Base-by-base conservation (phyloP, 495 filamentous ascomycete genomes). In the Penicillium ochrochloron region DNA sequence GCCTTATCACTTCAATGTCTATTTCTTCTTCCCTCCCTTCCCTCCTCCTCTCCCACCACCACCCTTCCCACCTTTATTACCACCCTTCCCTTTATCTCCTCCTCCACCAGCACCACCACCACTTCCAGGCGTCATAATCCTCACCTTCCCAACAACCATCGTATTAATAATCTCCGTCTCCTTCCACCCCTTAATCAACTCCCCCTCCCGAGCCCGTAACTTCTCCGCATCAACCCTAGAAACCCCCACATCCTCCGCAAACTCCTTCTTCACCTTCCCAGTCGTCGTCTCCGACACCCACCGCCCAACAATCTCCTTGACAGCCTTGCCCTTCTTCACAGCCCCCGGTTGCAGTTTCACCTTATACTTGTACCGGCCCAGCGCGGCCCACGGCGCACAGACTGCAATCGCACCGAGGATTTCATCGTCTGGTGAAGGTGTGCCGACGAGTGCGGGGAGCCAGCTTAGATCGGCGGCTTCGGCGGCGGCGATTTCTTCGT, bases 271-370 rank as follows among this genome's bases (percentile, higher is more conserved):
- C 35, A 81, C 78, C 57, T 84, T 80, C 9, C 79, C 77, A 3
- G 73, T 74, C 1, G 80, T 80, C 1, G 83, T 79, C 62, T 89
- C 83, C 12, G 72, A 71, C 9, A 84, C 74, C 93, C 95, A 97
- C 53, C 83, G 83, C 41, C 85, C 84, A 19, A 96, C 71, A 44
- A 97, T 90, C 76, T 97, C 93, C 77, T 91, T 91, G 27, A 97
- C 87, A 17, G 94, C 95, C 74, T 97, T 99, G 2, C 94, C 94
- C 78, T 97, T 96, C 84, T 99, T 99, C 68, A 88, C 84, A 3
- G 86, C 69, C 3, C 95, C 95, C 0, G 95, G 95, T 78, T 98
- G 95, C 65, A 99, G 67, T 80, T 98, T 99, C 21, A 86, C 90
- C 71, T 92, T 91, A 79, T 96, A 97, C 77, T 96, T 96, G 68